Conservation (phyloP, 1,284 basidiomycete genomes). For the Ustilago curta region DNA sequence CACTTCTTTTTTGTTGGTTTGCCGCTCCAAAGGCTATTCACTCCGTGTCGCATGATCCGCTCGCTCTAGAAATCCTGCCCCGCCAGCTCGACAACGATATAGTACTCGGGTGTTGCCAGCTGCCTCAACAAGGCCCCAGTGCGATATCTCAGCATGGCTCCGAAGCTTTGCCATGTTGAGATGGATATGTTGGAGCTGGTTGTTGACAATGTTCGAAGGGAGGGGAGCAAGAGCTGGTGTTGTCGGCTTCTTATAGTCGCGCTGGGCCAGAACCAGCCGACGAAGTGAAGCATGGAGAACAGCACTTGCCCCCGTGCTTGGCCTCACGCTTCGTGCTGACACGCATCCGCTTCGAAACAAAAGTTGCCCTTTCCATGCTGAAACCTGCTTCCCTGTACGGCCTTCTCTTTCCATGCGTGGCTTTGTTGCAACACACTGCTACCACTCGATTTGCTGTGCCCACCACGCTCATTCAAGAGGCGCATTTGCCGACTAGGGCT, state of each 20-base stretch:
- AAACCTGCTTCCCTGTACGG: constrained; percentile 4
- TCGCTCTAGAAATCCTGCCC: constrained; percentile 29
- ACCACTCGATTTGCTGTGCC: too few relatives aligned
- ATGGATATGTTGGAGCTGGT: neutral
- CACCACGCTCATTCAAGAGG: too few relatives aligned
- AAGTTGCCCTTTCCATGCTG: constrained; percentile 1
- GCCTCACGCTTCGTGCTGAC: neutral
- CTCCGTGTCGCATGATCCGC: constrained; percentile 17
- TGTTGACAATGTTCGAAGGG: neutral
- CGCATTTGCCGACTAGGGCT: too few relatives aligned
- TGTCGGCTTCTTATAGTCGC: neutral
- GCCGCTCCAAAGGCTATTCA: neutral
- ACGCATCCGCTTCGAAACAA: constrained; percentile 1
- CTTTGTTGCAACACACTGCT: neutral
- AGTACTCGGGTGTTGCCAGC: neutral
- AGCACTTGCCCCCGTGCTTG: constrained; percentile 13
- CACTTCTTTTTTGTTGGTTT: neutral
- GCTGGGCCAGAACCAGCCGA: too few relatives aligned
- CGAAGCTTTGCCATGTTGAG: neutral
- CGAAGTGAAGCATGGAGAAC: too few relatives aligned
- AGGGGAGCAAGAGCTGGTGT: neutral
- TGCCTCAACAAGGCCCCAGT: neutral
- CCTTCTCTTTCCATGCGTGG: neutral
- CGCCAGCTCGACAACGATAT: neutral
- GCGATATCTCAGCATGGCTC: neutral